Evolutionary conservation across 495 filamentous ascomycete genomes (phyloP), one percentile per base, ranked within the genome.

Genomic region (Symbiotaphrina buchneri): DNA sequence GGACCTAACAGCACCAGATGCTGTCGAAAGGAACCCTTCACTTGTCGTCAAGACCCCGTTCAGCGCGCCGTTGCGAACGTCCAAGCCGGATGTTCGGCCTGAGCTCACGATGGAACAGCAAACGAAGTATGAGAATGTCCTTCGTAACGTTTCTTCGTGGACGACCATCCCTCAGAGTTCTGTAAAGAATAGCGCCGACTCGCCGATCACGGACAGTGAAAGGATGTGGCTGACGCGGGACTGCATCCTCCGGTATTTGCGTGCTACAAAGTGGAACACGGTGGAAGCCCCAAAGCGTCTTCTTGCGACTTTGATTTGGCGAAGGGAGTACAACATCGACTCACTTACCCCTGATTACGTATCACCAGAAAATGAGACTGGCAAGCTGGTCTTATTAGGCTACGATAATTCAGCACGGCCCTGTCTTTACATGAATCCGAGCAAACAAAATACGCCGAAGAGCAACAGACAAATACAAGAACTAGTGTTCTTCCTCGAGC

Each of bases 401-500:
- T 97, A 71, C 46, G 87, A 97, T 53, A 77, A 73, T 39, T 56
- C 77, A 28, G 69, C 59, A 18, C 65, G 87, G 25, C 78, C 81
- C 1, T 94, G 85, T 53, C 68, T 85, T 23, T 92, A 92, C 50
- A 62, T 95, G 19, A 69, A 75, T 37, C 87, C 87, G 4, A 75
- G 69, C 16, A 72, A 74, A 28, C 87, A 97, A 50, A 97, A 97
- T 52, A 97, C 87, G 2, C 65, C 83, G 40, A 67, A 67, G 49
- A 75, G 70, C 35, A 75, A 82, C n/a, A 68, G 80, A 43, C 87
- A 97, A 50, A 65, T 94, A 16, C 70, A 97, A 47, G 84, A 94
- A 47, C 61, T 97, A 27, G 83, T 94, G 24, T 97, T 68, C 49
- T 92, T 93, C 81, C 53, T 97, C 26, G 87, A 97, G 57, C 66